Base-by-base conservation (phyloP, 108 stramenopile genomes). In the Conticribra guillardii region DNA sequence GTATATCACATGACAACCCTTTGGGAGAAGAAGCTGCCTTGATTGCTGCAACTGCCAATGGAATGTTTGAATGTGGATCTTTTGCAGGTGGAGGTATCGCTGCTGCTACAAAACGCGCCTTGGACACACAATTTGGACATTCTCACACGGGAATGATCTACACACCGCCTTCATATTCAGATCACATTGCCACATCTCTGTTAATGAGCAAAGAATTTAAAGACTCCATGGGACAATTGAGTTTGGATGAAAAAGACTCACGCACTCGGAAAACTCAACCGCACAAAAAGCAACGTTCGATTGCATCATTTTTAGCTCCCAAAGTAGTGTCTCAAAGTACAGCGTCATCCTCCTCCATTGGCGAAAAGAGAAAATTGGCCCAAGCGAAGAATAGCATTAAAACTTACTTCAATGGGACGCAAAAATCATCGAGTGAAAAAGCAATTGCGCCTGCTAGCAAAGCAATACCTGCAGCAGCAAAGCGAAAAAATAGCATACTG, bases 111-210 rank as follows among this genome's bases (percentile, higher is more conserved):
- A 82, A 85, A 73, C 23, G 50, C 45, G 87, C 87, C 29, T 67
- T 96, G 49, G 85, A 93, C 60, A 82, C 86, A 8, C 96, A 95
- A 58, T 90, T 93, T 63, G 84, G 85, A 17, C 41, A 23, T 4
- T 72, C 89, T 8, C 93, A 95, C 51, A 95, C 89, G 17, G 94
- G 95, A n/a, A 93, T 96, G 56, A 80, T 96, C 4, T 96, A 97
- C 67, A 96, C 95, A 0, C 93, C 95, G 14, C 96, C 96, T 27
- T 80, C 86, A 0, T 96, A 91, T 49, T 91, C 89, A 7, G 96
- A 97, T 82, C 96, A 97, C 71, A 84, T 94, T 41, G 95, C 87
- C 7, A 81, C 91, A 17, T 94, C 94, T 0, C 58, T 95, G 28
- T 56, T 91, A 37, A 62, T 96, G 64, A 84, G 86, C 29, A 59